These are phyloP conservation scores for Boletus smithii DNA, from an alignment of 1,284 basidiomycete species.

Conservation along the genomic window DNA sequence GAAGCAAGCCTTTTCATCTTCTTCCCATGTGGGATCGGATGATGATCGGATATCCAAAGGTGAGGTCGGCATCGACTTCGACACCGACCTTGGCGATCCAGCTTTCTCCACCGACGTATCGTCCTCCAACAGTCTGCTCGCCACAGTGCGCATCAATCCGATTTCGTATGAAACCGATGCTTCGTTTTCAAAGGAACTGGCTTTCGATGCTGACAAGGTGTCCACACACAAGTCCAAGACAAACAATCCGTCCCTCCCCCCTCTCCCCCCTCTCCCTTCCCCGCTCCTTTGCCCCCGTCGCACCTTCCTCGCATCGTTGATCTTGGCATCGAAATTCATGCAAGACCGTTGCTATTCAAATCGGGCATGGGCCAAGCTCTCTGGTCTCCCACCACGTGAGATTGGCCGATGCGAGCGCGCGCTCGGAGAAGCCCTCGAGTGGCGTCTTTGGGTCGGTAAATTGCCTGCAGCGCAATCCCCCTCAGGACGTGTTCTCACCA, in stretches of 20 bases:
- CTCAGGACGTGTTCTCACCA: constrained; percentile 28
- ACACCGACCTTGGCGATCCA: constrained; percentile 13
- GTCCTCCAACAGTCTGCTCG: constrained; percentile 30
- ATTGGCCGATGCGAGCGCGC: constrained; percentile 79
- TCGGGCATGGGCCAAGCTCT: constrained; percentile 86
- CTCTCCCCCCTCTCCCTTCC: constrained; percentile 58
- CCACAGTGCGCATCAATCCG: constrained; percentile 40
- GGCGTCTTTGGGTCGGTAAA: constrained; percentile 84
- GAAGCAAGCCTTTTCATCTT: constrained; percentile 38
- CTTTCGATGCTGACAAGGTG: constrained; percentile 17
- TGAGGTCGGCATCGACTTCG: constrained; percentile 36
- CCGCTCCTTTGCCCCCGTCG: constrained; percentile 84
- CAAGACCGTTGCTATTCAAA: constrained; percentile 94
- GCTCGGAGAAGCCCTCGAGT: constrained; percentile 73
- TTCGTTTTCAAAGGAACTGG: constrained; percentile 10
- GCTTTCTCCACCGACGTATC: constrained; percentile 6
- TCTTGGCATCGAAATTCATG: constrained; percentile 87
- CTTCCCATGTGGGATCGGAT: constrained; percentile 41
- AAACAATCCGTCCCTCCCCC: constrained; percentile 32
- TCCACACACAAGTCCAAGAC: constrained; percentile 20
- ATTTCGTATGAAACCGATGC: constrained; percentile 5
- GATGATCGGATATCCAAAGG: constrained; percentile 46
- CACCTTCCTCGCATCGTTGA: constrained; percentile 84
- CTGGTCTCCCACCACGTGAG: constrained; percentile 72
- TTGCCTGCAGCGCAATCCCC: constrained; percentile 33